These are phyloP conservation scores for Rhizopogon vulgaris DNA, from an alignment of 768 basidiomycete species.

Conservation along the genomic window DNA sequence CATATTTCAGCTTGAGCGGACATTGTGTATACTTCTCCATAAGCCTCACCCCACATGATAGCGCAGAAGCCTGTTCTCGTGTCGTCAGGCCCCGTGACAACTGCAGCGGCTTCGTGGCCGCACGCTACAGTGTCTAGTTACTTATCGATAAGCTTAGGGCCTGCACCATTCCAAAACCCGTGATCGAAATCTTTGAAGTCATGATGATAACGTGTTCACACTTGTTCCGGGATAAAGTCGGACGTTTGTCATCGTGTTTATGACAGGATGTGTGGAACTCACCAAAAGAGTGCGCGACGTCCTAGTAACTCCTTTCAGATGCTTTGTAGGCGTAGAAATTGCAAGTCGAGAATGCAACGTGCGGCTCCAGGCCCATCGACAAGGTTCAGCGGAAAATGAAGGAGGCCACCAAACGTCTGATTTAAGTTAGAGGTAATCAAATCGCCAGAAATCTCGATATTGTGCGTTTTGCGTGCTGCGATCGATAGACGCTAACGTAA, in stretches of 20 bases:
- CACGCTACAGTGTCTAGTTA: conserved; percentile 3
- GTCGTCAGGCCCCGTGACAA: conserved; percentile 1
- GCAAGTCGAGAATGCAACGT: conserved; percentile 29
- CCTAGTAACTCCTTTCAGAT: conserved; percentile 11
- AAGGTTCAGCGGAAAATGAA: conserved; percentile 20
- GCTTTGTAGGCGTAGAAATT: conserved; percentile 26
- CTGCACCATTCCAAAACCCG: conserved; percentile 9
- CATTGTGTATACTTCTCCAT: conserved; percentile 5
- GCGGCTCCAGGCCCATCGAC: conserved; percentile 3
- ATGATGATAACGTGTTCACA: conserved; percentile 17
- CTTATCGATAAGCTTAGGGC: conserved; percentile 5
- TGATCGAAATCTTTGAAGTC: conserved; percentile 32
- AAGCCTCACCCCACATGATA: conserved; percentile 14
- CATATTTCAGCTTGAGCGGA: conserved; percentile 1
- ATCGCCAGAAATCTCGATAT: conserved; percentile 4
- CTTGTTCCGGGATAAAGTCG: conserved; percentile 13
- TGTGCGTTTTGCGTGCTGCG: conserved; percentile 24
- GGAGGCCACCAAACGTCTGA: conserved; percentile 18
- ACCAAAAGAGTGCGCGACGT: conserved; percentile 15
- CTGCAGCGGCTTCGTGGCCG: conserved; percentile 6
- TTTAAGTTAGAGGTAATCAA: conserved; percentile 7
- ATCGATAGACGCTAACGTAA: conserved; percentile 21
- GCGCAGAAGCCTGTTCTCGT: conserved; percentile 12
- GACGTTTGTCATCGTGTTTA: conserved; percentile 31
- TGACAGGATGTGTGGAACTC: conserved; percentile 28